These are phyloP conservation scores for Chaetomium tenue DNA, from an alignment of 495 filamentous ascomycete genomes.

Conservation along the genomic window DNA sequence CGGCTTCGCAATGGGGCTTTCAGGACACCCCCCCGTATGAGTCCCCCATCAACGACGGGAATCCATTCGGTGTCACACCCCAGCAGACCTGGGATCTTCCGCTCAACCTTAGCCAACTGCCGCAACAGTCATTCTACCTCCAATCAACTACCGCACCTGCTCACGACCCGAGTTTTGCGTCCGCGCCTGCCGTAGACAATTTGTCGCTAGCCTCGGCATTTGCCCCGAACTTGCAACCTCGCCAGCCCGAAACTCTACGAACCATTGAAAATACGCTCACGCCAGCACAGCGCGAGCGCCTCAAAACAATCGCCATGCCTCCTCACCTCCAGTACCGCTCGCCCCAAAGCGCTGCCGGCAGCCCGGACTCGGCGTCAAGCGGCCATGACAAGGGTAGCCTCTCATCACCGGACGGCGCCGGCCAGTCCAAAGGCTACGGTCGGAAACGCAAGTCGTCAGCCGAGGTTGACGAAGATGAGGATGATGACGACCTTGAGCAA, in stretches of 20 bases:
- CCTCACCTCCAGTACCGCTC: slow-evolving; percentile 54
- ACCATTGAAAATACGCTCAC: slow-evolving; percentile 41
- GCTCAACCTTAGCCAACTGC: slow-evolving; percentile 28
- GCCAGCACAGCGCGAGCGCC: slow-evolving; percentile 53
- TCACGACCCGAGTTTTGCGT: slow-evolving; percentile 20
- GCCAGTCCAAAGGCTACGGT: slow-evolving; percentile 47
- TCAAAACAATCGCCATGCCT: slow-evolving; percentile 58
- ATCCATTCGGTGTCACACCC: slow-evolving; percentile 24
- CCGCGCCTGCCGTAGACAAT: slow-evolving; percentile 18
- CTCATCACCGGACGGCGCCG: slow-evolving; percentile 48
- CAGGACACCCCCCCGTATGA: slow-evolving; percentile 49
- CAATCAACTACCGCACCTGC: slow-evolving; percentile 22
- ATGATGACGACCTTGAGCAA: slow-evolving; percentile 55
- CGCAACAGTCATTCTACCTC: slow-evolving; percentile 30
- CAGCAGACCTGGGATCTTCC: slow-evolving; percentile 32
- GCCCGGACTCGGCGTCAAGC: slow-evolving; percentile 45
- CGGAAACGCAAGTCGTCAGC: slow-evolving; percentile 65
- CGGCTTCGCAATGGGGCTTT: slow-evolving; percentile 41
- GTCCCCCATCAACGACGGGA: slow-evolving; percentile 27
- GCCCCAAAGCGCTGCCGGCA: slow-evolving; percentile 49
- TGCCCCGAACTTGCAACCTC: slow-evolving; percentile 17
- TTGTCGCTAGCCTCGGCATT: slow-evolving; percentile 18
- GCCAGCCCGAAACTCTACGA: slow-evolving; percentile 24
- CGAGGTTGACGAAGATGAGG: slow-evolving; percentile 49
- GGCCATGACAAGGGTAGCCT: slow-evolving; percentile 43